Base-by-base conservation (phyloP, 306 rosid species). In the Pyrus pyrifolia region DNA sequence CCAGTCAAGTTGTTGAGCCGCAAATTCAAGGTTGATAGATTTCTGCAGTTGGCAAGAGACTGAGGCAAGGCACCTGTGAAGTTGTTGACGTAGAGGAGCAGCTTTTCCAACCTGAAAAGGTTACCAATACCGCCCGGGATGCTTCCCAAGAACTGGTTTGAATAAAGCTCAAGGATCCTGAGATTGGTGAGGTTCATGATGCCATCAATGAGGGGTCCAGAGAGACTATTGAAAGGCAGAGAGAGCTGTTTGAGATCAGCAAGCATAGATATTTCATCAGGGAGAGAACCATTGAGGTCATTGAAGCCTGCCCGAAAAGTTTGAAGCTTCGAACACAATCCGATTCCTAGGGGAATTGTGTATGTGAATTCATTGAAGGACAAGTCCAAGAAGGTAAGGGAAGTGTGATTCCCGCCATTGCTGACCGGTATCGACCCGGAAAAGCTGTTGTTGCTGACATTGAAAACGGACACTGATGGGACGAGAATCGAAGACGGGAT, bases 381-480 rank as follows among this genome's bases (percentile, higher is more conserved):
- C 66, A 78, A 86, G 78, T 92, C 99, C 84, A 91, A 73, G 53
- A 83, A 59, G 77, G 81, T 79, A 40, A 95, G 58, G 63, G 82
- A 77, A 63, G 73, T 2, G 46, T 61, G 33, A 19, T 58, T 62
- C 51, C 64, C 63, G 9, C 44, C 87, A 70, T 14, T 79, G 23
- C 71, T 78, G 75, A 79, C 23, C 10, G 93, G 91, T 59, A 92
- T 80, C 25, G 51, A 70, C 65, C 99, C 99, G 42, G 71, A 17
- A 81, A 95, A 85, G 79, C 88, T 89, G 82, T 95, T 92, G 83
- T 89, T 83, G 75, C 97, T 92, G 75, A 90, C 91, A 83, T 95
- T 95, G 82, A 95, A 88, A 85, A 81, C 67, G 19, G 79, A 45
- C 12, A 81, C 88, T 2, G 86, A 60, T 27, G 78, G 72, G 71